phyloP scores from a whole-genome alignment of 2,329 filamentous ascomycete genomes.

The Pseudogymnoascus sp. region DNA sequence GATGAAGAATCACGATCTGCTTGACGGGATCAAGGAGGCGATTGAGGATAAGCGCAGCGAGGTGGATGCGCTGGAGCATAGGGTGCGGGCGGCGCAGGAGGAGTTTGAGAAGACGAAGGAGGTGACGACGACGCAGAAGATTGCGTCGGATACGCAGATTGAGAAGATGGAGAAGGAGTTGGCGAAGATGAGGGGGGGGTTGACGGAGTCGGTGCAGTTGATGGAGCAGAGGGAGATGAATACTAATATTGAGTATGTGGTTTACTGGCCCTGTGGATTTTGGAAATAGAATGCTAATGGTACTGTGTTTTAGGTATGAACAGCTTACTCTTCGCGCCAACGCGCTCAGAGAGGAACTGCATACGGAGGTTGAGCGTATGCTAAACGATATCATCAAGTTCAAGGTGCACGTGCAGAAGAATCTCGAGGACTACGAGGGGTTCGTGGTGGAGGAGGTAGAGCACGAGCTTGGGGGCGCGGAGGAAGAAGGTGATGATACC shows the following conservation, averaged over 20 bases:
- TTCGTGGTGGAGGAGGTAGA: slow-evolving; percentile 94
- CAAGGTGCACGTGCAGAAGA: slow-evolving; percentile 93
- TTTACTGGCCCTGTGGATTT: not conserved
- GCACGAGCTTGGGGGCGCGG: slow-evolving; percentile 59
- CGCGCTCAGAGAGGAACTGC: slow-evolving; percentile 86
- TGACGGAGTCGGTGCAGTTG: slow-evolving; percentile 79
- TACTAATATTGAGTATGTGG: slow-evolving; percentile 82
- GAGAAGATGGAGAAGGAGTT: slow-evolving; percentile 98
- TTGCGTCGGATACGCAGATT: slow-evolving; percentile 84
- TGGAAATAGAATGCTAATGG: slow-evolving; percentile 14
- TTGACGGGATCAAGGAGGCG: slow-evolving; percentile 91
- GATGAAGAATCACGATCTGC: slow-evolving; percentile 86
- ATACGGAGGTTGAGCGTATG: slow-evolving; percentile 93
- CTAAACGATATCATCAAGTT: slow-evolving; percentile 97
- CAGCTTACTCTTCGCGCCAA: slow-evolving; percentile 80
- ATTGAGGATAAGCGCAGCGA: slow-evolving; percentile 93
- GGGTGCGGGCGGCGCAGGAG: slow-evolving; percentile 78
- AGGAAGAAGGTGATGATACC: slow-evolving; percentile 48
- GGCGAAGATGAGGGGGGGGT: slow-evolving; percentile 77
- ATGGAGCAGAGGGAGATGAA: slow-evolving; percentile 96
- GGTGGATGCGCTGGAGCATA: slow-evolving; percentile 83
- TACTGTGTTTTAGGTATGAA: slow-evolving; percentile 56
- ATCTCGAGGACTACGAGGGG: slow-evolving; percentile 84
- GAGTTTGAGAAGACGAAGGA: slow-evolving; percentile 94
- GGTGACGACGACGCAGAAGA: slow-evolving; percentile 74